Conservation (phyloP, 1,284 basidiomycete genomes). For the Tilletiopsis washingtonensis region DNA sequence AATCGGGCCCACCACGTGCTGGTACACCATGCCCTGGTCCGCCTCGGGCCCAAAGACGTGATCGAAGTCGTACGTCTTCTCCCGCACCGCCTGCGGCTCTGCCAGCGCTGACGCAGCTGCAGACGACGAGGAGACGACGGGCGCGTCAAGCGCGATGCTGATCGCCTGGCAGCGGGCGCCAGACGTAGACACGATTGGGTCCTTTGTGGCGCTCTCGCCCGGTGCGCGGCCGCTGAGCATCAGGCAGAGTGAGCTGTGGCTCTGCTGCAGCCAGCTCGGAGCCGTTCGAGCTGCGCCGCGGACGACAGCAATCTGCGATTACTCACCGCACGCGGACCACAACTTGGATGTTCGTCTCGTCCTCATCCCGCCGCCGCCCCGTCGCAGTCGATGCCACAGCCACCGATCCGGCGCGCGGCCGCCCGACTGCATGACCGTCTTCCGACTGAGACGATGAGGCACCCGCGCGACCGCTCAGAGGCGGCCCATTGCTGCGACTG, state of each 20-base stretch:
- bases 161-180: conserved; percentile 34
- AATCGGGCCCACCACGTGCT: conserved; percentile 86
- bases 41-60: conserved; percentile 86
- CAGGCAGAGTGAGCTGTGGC: too few relatives aligned
- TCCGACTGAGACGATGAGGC: too few relatives aligned
- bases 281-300: background rate
- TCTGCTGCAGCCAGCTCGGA: too few relatives aligned
- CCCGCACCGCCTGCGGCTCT: conserved; percentile 16
- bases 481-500: too few relatives aligned
- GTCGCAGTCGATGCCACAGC: conserved; percentile 1
- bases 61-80: conserved; percentile 44
- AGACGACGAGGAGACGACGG: conserved; percentile 9
- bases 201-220: conserved; percentile 12
- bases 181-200: conserved; percentile 26
- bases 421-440: too few relatives aligned
- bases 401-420: too few relatives aligned
- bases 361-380: conserved; percentile 4
- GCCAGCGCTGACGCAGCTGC: conserved; percentile 12
- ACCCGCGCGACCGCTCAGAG: too few relatives aligned
- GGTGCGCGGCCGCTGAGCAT: conserved; percentile 17
- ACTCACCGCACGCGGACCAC: conserved; percentile 38
- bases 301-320: background rate
- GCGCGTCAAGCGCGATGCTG: conserved; percentile 28
- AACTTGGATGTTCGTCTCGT: conserved; percentile 41
- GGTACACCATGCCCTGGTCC: conserved; percentile 87